Conservation (phyloP, 2,329 filamentous ascomycete genomes). For the Aspergillus pseudotamarii region DNA sequence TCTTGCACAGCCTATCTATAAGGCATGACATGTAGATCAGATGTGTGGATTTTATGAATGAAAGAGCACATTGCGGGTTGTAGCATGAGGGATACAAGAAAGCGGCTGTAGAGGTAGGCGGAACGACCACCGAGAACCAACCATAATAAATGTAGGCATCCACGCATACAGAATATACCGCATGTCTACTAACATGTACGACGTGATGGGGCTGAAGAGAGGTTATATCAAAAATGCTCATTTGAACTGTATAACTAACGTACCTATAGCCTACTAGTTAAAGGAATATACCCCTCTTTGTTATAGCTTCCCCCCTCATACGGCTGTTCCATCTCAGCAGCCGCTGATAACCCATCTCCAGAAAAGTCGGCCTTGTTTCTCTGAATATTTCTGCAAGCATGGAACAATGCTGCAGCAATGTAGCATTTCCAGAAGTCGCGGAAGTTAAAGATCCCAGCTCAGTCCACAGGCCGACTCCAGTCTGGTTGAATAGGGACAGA, state of each 20-base stretch:
- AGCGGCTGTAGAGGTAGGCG: neutral
- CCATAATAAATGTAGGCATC: neutral
- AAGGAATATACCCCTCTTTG: neutral
- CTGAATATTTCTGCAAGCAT: neutral
- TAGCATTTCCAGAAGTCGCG: neutral
- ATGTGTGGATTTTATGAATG: no score
- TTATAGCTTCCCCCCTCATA: neutral
- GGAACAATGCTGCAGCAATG: constrained; percentile 6
- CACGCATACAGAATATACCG: neutral
- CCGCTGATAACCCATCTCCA: neutral
- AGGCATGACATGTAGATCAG: neutral
- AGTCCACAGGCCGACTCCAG: neutral
- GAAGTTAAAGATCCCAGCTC: neutral
- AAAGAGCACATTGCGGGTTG: neutral
- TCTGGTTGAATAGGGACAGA: neutral
- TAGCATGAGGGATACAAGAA: neutral
- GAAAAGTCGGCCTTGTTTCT: neutral
- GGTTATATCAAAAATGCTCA: neutral
- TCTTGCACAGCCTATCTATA: neutral
- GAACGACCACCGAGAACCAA: neutral
- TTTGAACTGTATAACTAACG: neutral
- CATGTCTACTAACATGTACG: neutral
- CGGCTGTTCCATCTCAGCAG: neutral
- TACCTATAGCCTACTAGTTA: neutral
- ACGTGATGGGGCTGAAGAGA: neutral